Percentiles rank a stretch among this genome's conserved stretches.
phyloP scores from a whole-genome alignment of 2,329 filamentous ascomycete genomes.

The Aspergillus luchuensis region DNA sequence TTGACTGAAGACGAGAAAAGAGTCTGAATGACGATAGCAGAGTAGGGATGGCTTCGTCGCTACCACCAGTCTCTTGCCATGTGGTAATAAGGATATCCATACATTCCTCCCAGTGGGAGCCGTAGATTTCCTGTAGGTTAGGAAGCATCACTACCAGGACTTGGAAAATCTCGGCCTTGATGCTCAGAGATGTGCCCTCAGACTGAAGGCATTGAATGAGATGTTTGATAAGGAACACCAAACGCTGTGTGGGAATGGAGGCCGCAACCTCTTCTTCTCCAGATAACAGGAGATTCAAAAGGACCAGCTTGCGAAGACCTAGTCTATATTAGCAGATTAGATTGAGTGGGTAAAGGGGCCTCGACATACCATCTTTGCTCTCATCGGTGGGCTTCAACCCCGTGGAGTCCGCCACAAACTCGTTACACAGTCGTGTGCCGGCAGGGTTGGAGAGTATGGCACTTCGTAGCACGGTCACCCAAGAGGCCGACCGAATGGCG shows the following conservation, averaged over 20 bases:
- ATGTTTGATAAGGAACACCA: conserved; percentile 81
- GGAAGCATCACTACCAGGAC: conserved; percentile 64
- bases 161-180: conserved; percentile 45
- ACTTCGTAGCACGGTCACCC: conserved; percentile 52
- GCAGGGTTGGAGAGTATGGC: conserved; percentile 51
- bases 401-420: conserved; percentile 62
- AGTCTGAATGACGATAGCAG: conserved; percentile 74
- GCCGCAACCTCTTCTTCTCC: conserved; percentile 52
- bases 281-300: conserved; percentile 58
- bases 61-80: conserved; percentile 55
- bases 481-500: conserved; percentile 50
- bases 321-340: conserved; percentile 19
- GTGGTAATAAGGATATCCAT: conserved; percentile 61
- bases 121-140: conserved; percentile 78
- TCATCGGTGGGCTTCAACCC: conserved; percentile 51
- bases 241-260: conserved; percentile 60
- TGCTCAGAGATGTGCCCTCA: conserved; percentile 49
- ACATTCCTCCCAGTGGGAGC: conserved; percentile 76
- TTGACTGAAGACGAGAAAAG: conserved; percentile 61
- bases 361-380: conserved; percentile 43
- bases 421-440: conserved; percentile 59
- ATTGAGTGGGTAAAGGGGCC: conserved; percentile 9
- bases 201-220: conserved; percentile 71
- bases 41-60: conserved; percentile 60
- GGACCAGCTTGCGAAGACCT: conserved; percentile 53